Conservation (phyloP, 768 basidiomycete genomes). For the Tubosaeta sp. region DNA sequence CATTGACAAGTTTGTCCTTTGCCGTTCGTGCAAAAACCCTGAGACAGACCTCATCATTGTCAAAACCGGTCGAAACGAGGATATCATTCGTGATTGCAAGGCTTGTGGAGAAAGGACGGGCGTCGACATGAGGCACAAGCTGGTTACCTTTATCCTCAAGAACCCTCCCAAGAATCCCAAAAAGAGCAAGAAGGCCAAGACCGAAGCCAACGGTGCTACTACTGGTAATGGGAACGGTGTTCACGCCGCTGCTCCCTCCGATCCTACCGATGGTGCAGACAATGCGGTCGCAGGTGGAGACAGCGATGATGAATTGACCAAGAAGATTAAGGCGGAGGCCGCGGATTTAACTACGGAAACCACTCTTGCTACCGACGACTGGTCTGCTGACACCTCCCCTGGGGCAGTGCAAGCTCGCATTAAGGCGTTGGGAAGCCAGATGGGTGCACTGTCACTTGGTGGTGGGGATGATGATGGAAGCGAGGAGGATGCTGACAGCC, state of each 20-base stretch:
- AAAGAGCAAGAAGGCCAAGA: slow-evolving; percentile 53
- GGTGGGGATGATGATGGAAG: slow-evolving; percentile 81
- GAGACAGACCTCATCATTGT: slow-evolving; percentile 94
- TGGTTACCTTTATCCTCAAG: slow-evolving; percentile 94
- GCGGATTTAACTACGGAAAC: slow-evolving; percentile 66
- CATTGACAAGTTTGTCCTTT: slow-evolving; percentile 98
- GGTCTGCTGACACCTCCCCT: slow-evolving; percentile 89
- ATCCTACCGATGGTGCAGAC: slow-evolving; percentile 38
- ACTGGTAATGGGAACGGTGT: slow-evolving; percentile 47
- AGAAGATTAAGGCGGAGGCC: slow-evolving; percentile 89
- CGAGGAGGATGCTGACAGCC: slow-evolving; percentile 82
- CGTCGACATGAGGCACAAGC: slow-evolving; percentile 95
- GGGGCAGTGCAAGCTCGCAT: slow-evolving; percentile 85
- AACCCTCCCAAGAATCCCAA: slow-evolving; percentile 95
- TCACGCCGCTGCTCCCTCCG: slow-evolving; percentile 35
- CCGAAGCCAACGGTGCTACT: slow-evolving; percentile 51
- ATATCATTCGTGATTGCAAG: slow-evolving; percentile 95
- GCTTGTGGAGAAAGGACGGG: slow-evolving; percentile 92
- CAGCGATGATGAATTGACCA: slow-evolving; percentile 84
- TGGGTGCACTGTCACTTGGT: slow-evolving; percentile 49
- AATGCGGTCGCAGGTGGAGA: slow-evolving; percentile 52
- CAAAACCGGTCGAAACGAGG: slow-evolving; percentile 73
- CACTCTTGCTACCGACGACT: slow-evolving; percentile 65
- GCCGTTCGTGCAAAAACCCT: slow-evolving; percentile 97
- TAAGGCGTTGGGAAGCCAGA: slow-evolving; percentile 57